These are phyloP conservation scores for Trichoderma guizhouense DNA, from an alignment of 2,329 filamentous ascomycete species.

Conservation along the genomic window DNA sequence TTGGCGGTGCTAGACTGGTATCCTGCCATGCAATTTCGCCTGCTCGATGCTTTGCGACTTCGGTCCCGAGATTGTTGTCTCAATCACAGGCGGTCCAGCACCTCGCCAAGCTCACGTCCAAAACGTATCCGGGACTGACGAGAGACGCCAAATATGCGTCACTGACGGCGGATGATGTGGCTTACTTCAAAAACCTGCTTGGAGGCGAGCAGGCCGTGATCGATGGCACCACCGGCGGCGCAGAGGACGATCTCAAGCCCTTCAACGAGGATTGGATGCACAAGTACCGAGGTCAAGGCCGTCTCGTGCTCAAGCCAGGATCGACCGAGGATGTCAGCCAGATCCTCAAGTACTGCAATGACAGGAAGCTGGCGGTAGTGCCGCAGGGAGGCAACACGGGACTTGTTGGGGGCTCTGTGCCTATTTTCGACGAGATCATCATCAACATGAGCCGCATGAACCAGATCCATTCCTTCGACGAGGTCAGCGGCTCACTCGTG, in stretches of 20 bases:
- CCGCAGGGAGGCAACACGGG: slow-evolving; percentile 97
- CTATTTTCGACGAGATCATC: slow-evolving; percentile 97
- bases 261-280: slow-evolving; percentile 99
- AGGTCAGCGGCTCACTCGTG: slow-evolving; percentile 85
- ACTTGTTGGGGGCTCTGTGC: slow-evolving; percentile 89
- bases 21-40: neutral
- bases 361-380: slow-evolving; percentile 86
- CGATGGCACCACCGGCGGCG: slow-evolving; percentile 66
- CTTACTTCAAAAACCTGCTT: slow-evolving; percentile 77
- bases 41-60: slow-evolving; percentile 30
- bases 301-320: slow-evolving; percentile 80
- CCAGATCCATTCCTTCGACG: slow-evolving; percentile 84
- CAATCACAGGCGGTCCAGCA: slow-evolving; percentile 23
- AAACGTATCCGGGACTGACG: slow-evolving; percentile 80
- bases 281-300: slow-evolving; percentile 90
- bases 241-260: slow-evolving; percentile 72
- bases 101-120: slow-evolving; percentile 68
- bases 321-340: slow-evolving; percentile 85
- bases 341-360: slow-evolving; percentile 92
- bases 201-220: slow-evolving; percentile 71
- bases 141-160: slow-evolving; percentile 72
- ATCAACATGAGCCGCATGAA: slow-evolving; percentile 90
- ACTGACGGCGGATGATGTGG: slow-evolving; percentile 75
- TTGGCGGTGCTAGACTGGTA: slow-evolving; percentile 5
- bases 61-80: slow-evolving; percentile 29